A percentile compares a stretch with the other conserved stretches of the same genome.
Conservation (phyloP, 768 basidiomycete species). For the Cyclocybe cylindracea region DNA sequence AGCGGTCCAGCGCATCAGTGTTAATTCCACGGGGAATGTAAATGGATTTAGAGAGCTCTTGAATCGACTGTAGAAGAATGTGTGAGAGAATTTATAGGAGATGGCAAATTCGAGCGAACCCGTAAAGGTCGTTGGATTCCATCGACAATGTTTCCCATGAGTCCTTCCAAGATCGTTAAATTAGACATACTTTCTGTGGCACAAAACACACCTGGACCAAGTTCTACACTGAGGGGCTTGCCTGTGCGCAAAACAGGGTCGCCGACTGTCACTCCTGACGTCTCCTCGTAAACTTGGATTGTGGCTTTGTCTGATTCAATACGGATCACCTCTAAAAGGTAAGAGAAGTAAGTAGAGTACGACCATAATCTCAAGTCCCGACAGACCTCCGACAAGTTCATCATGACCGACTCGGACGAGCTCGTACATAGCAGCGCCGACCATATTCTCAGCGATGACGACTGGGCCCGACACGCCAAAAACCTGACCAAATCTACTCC, state of each 20-base stretch:
- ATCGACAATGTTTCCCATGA: conserved; percentile 99
- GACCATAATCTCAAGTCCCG: background rate
- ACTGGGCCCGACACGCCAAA: conserved; percentile 98
- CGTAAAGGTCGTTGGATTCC: conserved; percentile 93
- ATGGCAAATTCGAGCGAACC: conserved; percentile 42
- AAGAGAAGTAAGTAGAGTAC: conserved; percentile 1
- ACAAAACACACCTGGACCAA: conserved; percentile 78
- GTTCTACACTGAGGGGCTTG: conserved; percentile 96
- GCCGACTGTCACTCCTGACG: conserved; percentile 97
- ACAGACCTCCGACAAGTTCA: conserved; percentile 92
- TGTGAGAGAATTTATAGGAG: conserved; percentile 10
- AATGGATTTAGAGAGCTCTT: conserved; percentile 97
- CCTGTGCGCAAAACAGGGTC: conserved; percentile 98
- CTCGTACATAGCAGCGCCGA: conserved; percentile 95
- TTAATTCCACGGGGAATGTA: conserved; percentile 99
- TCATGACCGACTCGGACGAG: conserved; percentile 98
- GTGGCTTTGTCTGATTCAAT: conserved; percentile 98
- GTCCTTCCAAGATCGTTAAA: conserved; percentile 51
- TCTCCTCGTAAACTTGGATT: conserved; percentile 99
- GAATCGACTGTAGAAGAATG: conserved; percentile 62
- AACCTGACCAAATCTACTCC: conserved; percentile 85
- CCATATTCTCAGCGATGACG: conserved; percentile 96
- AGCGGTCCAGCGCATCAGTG: conserved; percentile 89
- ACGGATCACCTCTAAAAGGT: conserved; percentile 87
- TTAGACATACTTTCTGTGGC: background rate